Evolutionary conservation across 768 basidiomycete species (phyloP).

Genomic region (Suillus discolor): DNA sequence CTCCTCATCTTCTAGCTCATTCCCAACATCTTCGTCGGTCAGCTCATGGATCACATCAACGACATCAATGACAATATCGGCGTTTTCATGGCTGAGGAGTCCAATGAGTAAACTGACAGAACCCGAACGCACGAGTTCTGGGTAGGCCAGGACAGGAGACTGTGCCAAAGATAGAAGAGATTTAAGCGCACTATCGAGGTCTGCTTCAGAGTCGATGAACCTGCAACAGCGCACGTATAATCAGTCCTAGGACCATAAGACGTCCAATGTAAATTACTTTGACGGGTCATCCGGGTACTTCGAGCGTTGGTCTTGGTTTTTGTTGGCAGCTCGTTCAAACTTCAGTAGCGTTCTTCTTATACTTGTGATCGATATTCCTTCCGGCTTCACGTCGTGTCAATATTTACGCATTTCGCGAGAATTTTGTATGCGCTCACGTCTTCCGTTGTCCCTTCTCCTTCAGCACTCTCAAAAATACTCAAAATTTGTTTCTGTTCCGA

Average conservation of each 20-base stretch:
- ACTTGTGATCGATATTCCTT: conserved; percentile 66
- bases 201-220: conserved; percentile 98
- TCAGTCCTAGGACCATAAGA: conserved; percentile 10
- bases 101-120: conserved; percentile 72
- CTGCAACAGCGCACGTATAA: conserved; percentile 41
- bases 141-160: conserved; percentile 79
- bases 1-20: conserved; percentile 69
- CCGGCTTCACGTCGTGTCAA: conserved; percentile 44
- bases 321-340: conserved; percentile 88
- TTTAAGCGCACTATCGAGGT: conserved; percentile 87
- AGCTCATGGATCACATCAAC: conserved; percentile 92
- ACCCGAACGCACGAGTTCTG: conserved; percentile 83
- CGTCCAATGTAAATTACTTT: conserved; percentile 53
- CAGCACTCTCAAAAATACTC: conserved; percentile 86
- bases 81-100: conserved; percentile 93
- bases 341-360: conserved; percentile 74
- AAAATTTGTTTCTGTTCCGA: conserved; percentile 93
- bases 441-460: conserved; percentile 61
- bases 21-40: conserved; percentile 94
- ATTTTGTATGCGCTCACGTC: conserved; percentile 53
- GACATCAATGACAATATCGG: conserved; percentile 95
- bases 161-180: conserved; percentile 88
- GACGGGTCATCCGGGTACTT: conserved; percentile 92
- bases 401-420: conserved; percentile 2
- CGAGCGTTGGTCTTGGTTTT: conserved; percentile 96